Conservation (phyloP, 2,329 filamentous ascomycete genomes). For the Parafenestella ontariensis region DNA sequence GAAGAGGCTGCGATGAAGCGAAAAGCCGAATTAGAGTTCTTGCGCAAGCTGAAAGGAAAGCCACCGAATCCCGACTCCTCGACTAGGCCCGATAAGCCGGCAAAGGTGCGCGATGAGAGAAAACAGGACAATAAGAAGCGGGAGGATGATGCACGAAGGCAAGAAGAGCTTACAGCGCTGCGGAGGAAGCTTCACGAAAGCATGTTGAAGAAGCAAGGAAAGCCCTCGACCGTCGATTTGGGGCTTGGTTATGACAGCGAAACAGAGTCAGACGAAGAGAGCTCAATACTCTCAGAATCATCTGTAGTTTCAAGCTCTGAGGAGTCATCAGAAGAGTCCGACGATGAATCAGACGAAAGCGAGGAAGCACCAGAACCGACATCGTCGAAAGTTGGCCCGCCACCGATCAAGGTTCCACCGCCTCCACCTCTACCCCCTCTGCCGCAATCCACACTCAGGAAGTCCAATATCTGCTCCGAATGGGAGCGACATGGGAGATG, state of each 20-base stretch:
- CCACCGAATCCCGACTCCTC: constrained; percentile 20
- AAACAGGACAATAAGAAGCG: background rate
- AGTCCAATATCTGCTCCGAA: constrained; percentile 25
- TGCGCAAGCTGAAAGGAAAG: constrained; percentile 35
- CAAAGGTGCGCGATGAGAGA: background rate
- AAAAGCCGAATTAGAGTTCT: constrained; percentile 49
- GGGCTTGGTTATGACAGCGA: constrained; percentile 43
- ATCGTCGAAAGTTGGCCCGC: constrained; percentile 44
- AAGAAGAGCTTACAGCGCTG: constrained; percentile 41
- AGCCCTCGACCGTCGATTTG: constrained; percentile 27
- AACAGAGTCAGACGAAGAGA: constrained; percentile 28
- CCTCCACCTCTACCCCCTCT: constrained; percentile 12
- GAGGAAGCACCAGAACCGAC: constrained; percentile 45
- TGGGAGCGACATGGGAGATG: constrained; percentile 40
- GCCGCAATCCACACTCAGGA: constrained; percentile 10
- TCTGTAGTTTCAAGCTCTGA: constrained; percentile 44
- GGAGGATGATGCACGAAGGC: background rate
- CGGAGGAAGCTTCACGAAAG: constrained; percentile 45
- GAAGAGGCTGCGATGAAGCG: constrained; percentile 48
- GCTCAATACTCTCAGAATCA: constrained; percentile 36
- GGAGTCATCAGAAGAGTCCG: constrained; percentile 28
- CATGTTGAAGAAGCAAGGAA: constrained; percentile 30
- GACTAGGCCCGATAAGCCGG: background rate
- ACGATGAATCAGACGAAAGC: constrained; percentile 29
- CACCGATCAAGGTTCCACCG: constrained; percentile 21